phyloP scores from a whole-genome alignment of 129 eudicot genomes.

The Gnaphalium uliginosum region DNA sequence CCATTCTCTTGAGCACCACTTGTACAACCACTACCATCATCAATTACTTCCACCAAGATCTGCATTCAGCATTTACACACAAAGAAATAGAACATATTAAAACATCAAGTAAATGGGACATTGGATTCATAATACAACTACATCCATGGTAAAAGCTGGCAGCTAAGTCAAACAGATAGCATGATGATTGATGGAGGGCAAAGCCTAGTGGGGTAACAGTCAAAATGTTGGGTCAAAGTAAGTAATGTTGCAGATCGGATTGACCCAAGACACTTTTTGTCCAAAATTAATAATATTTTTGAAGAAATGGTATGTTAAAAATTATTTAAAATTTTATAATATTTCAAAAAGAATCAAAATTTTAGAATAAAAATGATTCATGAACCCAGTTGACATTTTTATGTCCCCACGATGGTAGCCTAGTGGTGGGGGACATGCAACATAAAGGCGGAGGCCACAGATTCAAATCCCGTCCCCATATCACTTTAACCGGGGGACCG shows the following conservation, averaged over 20 bases:
- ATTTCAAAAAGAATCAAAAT: neutral
- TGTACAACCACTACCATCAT: slow-evolving; percentile 39
- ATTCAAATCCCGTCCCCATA: too few species aligned
- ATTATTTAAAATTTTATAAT: neutral
- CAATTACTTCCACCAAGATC: slow-evolving; percentile 85
- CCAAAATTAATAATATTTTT: neutral
- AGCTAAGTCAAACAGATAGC: neutral
- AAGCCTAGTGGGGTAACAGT: neutral
- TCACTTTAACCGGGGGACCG: too few species aligned
- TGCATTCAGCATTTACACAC: slow-evolving; percentile 39
- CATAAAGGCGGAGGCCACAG: too few species aligned
- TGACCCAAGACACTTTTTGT: slow-evolving; percentile 2
- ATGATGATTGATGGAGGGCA: neutral
- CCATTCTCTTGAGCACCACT: slow-evolving; percentile 62
- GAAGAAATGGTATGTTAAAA: neutral
- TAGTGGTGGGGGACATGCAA: too few species aligned
- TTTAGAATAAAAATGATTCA: slow-evolving; percentile 8
- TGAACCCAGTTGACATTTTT: neutral
- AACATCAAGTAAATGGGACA: slow-evolving; percentile 7
- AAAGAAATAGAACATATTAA: slow-evolving; percentile 19
- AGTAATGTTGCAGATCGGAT: neutral
- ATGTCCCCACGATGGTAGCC: too few species aligned
- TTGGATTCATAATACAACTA: neutral
- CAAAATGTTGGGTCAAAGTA: neutral
- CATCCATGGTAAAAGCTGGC: slow-evolving; percentile 1